Evolutionary conservation across 2,329 filamentous ascomycete genomes (phyloP).

Genomic region (Albophoma yamanashiensis): DNA sequence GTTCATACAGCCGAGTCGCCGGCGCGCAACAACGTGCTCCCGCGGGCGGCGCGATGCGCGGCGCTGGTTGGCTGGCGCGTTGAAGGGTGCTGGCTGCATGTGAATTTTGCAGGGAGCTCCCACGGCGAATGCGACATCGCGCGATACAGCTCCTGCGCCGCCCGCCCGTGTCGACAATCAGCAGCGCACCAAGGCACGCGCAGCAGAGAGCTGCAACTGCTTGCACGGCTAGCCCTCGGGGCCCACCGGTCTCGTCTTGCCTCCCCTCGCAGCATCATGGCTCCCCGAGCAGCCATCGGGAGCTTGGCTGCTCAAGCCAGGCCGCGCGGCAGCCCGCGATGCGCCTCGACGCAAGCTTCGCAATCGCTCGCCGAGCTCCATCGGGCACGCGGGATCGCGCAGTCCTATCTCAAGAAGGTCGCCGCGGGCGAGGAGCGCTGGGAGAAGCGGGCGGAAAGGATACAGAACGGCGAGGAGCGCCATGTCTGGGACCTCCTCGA

Average conservation of each 20-base stretch:
- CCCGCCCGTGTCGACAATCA: not conserved
- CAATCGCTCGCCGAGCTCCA: slow-evolving; percentile 11
- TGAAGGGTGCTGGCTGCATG: slow-evolving; percentile 10
- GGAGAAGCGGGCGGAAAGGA: slow-evolving; percentile 33
- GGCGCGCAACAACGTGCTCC: slow-evolving; percentile 17
- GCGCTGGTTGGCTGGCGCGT: slow-evolving; percentile 17
- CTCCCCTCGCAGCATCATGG: slow-evolving; percentile 12
- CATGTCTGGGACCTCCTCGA: slow-evolving; percentile 55
- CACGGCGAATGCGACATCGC: not conserved
- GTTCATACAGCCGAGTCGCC: slow-evolving; percentile 13
- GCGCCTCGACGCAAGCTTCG: slow-evolving; percentile 9
- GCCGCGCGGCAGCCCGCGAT: slow-evolving; percentile 13
- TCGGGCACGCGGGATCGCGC: slow-evolving; percentile 24
- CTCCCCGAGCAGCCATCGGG: slow-evolving; percentile 12
- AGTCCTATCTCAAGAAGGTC: slow-evolving; percentile 32
- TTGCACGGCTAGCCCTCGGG: not conserved
- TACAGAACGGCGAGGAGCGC: slow-evolving; percentile 36
- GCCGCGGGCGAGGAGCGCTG: slow-evolving; percentile 33
- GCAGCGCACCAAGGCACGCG: not conserved
- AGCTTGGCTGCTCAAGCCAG: slow-evolving; percentile 14
- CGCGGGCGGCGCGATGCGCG: not conserved
- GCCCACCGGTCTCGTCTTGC: not conserved
- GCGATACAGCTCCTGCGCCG: not conserved
- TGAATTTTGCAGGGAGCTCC: slow-evolving; percentile 12
- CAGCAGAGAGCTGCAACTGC: not conserved